Percentiles rank a stretch among this genome's conserved stretches.
Conservation (phyloP, 2,329 filamentous ascomycete genomes). For the Arthrinium phaeospermum region DNA sequence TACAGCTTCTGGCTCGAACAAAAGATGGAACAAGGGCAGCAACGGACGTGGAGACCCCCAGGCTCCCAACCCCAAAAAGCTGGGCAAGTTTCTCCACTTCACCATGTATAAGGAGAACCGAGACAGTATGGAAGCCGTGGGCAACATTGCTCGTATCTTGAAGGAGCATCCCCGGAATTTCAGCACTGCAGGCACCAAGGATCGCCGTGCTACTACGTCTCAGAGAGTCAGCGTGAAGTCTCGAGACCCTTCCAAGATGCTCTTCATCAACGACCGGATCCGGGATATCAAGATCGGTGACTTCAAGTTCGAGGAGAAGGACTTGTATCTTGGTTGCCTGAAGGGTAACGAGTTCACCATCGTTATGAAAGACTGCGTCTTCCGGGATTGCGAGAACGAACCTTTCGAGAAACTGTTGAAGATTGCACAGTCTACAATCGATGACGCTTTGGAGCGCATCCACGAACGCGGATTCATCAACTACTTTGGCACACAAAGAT, state of each 20-base stretch:
- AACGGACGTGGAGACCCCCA: slow-evolving; percentile 31
- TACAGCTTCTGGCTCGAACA: slow-evolving; percentile 37
- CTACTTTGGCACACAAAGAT: slow-evolving; percentile 97
- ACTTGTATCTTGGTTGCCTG: slow-evolving; percentile 83
- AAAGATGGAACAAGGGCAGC: slow-evolving; percentile 36
- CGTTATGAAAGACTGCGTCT: slow-evolving; percentile 82
- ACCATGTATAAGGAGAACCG: slow-evolving; percentile 96
- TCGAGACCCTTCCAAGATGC: slow-evolving; percentile 62
- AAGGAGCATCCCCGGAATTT: slow-evolving; percentile 79
- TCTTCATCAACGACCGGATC: slow-evolving; percentile 64
- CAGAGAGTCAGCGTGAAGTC: slow-evolving; percentile 75
- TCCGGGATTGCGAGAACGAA: slow-evolving; percentile 51
- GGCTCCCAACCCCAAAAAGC: slow-evolving; percentile 34
- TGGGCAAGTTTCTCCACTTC: slow-evolving; percentile 87
- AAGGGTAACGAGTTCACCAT: slow-evolving; percentile 92
- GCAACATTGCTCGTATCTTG: slow-evolving; percentile 75
- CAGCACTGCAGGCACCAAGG: slow-evolving; percentile 83
- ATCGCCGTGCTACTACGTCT: slow-evolving; percentile 83
- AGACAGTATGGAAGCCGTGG: slow-evolving; percentile 91
- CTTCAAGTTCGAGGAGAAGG: slow-evolving; percentile 75
- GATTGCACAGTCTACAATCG: slow-evolving; percentile 55
- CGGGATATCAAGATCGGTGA: slow-evolving; percentile 75
- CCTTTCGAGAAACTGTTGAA: slow-evolving; percentile 54
- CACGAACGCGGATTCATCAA: slow-evolving; percentile 86
- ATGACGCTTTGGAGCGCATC: slow-evolving; percentile 69